Evolutionary conservation across 202 grass and related monocot genomes (phyloP), one percentile per base, ranked within the genome.

Genomic region (Schoenoplectus tabernaemontani): DNA sequence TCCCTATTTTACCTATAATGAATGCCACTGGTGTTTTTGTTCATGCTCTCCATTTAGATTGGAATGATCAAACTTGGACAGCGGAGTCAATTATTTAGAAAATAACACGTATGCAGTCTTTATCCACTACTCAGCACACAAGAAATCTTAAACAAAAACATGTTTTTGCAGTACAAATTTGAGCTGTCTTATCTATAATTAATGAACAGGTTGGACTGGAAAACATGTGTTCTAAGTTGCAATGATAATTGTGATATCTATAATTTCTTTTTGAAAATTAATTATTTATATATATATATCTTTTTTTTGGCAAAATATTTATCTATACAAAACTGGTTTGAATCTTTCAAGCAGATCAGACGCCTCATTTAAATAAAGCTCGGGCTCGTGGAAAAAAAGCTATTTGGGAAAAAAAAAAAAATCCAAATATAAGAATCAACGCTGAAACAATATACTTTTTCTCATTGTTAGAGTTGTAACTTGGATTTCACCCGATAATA

Each of bases 41-140:
- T 26, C 57, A 60, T 60, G 22, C 19, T 60, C 23, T 60, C 62
- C 6, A 38, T 43, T 68, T 43, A 20, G 37, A 17, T 59, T 78
- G n/a, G n/a, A 78, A 78, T 36, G 17, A 39, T 76, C 47, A 54
- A 54, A 76, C 23, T 76, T 78, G 54, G 60, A 42, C 10, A 60
- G 15, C 9, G 13, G 16, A 22, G 0, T 69, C 38, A 43, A 46
- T 24, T 43, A 69, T 69, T 69, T 46, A 10, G 37, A 68, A 43
- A 68, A 68, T 68, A 43, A 68, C 37, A 43, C 19, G 37, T 1
- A 68, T 23, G 64, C 23, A 11, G 64, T 68, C 64, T 68, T 68
- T 68, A 68, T 68, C 64, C 64, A 68, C n/a, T 68, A 43, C 37
- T 68, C 19, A 42, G 38, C 64, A 68, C 26, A 62, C 26, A 62